Evolutionary conservation across 2,329 filamentous ascomycete genomes (phyloP).

Genomic region (Colletotrichum sp.): DNA sequence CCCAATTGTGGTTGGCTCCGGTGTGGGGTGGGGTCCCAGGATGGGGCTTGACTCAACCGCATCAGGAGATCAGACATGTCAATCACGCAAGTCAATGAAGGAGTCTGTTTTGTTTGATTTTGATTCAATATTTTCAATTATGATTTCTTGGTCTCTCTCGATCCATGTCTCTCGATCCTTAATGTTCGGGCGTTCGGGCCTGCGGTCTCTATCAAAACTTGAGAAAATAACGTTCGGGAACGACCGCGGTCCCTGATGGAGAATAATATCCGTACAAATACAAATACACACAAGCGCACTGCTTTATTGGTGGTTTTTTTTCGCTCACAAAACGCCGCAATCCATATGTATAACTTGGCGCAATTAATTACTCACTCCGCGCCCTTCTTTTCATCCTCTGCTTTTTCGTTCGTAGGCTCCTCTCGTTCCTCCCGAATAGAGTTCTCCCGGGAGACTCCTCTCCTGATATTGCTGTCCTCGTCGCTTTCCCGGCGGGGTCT

Average conservation of each 20-base stretch:
- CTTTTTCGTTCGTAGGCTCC: not conserved
- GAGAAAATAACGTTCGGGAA: not conserved
- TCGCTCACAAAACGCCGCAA: constrained; percentile 3
- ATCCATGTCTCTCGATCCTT: not conserved
- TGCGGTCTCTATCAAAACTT: not conserved
- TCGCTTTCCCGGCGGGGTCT: constrained; percentile 38
- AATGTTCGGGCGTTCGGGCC: not conserved
- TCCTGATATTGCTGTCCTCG: constrained; percentile 29
- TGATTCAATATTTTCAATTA: not conserved
- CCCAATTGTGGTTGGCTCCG: not conserved
- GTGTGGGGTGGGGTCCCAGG: not conserved
- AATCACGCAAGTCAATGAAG: not conserved
- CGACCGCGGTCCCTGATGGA: not conserved
- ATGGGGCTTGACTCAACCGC: not conserved
- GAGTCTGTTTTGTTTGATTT: not conserved
- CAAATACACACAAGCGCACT: not conserved
- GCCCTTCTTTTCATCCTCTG: constrained; percentile 8
- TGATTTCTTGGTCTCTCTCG: not conserved
- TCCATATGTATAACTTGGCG: not conserved
- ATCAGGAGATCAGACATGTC: not conserved
- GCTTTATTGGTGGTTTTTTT: not conserved
- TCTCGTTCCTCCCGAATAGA: constrained; percentile 16
- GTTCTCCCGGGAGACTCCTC: constrained; percentile 14
- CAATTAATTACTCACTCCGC: constrained; percentile 14
- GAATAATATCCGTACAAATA: not conserved